Conservation (phyloP, 805 yeast genomes). For the Metschnikowia cubensis region DNA sequence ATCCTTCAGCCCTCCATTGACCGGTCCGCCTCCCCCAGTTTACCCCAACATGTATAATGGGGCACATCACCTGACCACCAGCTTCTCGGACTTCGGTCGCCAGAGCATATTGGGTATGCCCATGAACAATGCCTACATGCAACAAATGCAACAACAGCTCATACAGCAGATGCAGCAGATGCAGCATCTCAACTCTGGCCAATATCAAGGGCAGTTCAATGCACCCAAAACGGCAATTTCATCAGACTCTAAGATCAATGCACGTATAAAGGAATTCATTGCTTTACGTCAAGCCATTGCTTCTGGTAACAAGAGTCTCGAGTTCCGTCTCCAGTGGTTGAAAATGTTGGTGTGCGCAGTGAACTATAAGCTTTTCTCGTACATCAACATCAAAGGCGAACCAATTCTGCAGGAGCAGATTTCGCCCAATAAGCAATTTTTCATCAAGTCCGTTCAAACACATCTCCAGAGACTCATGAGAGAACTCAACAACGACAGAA, state of each 20-base stretch:
- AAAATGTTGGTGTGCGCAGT: slow-evolving; percentile 39
- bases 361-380: slow-evolving; percentile 36
- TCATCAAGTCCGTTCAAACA: slow-evolving; percentile 35
- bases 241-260: slow-evolving; percentile 25
- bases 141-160: slow-evolving; percentile 47
- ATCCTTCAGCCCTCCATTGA: slow-evolving; percentile 14
- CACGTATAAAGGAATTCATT: slow-evolving; percentile 33
- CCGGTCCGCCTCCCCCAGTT: slow-evolving; percentile 19
- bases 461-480: slow-evolving; percentile 35
- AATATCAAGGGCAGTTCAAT: neutral
- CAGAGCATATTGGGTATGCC: slow-evolving; percentile 13
- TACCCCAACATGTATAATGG: slow-evolving; percentile 5
- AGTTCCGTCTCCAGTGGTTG: slow-evolving; percentile 40
- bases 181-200: slow-evolving; percentile 8
- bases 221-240: neutral
- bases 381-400: slow-evolving; percentile 42
- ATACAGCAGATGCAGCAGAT: slow-evolving; percentile 28
- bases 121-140: slow-evolving; percentile 39
- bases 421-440: slow-evolving; percentile 29
- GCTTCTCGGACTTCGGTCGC: slow-evolving; percentile 3
- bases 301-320: slow-evolving; percentile 39
- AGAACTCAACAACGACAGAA: slow-evolving; percentile 24
- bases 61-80: neutral
- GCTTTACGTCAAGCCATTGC: slow-evolving; percentile 34
- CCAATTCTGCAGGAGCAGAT: slow-evolving; percentile 28